These are phyloP conservation scores for Chondrus crispus DNA, from an alignment of 23 red algal genomes.

Conservation along the genomic window DNA sequence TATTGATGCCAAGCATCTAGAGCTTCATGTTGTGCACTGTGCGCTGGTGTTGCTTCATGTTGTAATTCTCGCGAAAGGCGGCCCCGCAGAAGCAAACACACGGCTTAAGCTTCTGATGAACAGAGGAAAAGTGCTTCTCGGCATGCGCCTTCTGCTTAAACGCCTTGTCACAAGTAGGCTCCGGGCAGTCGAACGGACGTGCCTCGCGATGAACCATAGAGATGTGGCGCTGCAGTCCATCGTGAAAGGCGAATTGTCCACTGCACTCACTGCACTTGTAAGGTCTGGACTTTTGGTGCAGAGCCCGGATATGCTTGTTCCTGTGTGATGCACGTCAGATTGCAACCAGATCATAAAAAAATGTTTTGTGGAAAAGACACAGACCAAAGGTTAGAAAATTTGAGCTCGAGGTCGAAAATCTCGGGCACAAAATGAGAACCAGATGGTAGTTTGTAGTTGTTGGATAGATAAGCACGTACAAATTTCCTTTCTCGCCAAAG, in stretches of 20 bases:
- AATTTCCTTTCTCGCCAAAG: constrained; percentile 65
- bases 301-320: constrained; percentile 69
- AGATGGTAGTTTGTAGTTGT: no score
- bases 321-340: background rate
- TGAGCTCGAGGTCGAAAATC: no score
- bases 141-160: constrained; percentile 79
- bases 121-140: constrained; percentile 50
- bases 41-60: constrained; percentile 55
- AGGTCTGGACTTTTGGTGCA: constrained; percentile 51
- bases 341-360: background rate
- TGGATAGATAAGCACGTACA: constrained; percentile 31
- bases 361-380: background rate
- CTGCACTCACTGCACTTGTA: constrained; percentile 61
- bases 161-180: constrained; percentile 60
- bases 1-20: background rate
- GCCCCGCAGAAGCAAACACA: constrained; percentile 67
- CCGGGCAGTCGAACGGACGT: constrained; percentile 49
- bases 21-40: constrained; percentile 54
- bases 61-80: constrained; percentile 63
- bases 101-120: constrained; percentile 64
- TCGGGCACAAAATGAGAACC: no score
- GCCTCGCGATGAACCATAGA: constrained; percentile 60
- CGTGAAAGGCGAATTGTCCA: constrained; percentile 57
- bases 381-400: no score
- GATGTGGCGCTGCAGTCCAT: constrained; percentile 64